These are phyloP conservation scores for Chrysosporium keratinophilum DNA, from an alignment of 2,329 filamentous ascomycete species.

Conservation along the genomic window DNA sequence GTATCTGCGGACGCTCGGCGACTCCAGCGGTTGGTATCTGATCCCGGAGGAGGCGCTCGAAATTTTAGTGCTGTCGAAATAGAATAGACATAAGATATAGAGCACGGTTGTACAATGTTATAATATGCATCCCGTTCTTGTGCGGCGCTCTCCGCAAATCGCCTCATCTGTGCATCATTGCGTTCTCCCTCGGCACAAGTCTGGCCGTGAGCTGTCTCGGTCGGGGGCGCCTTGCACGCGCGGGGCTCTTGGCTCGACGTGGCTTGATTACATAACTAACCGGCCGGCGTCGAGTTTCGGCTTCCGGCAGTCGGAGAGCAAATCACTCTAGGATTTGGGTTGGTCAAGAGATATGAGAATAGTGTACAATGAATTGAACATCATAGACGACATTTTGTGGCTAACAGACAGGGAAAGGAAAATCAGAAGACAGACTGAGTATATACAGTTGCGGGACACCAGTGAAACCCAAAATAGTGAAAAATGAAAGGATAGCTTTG, in stretches of 20 bases:
- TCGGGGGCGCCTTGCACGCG: background rate
- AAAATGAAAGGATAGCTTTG: constrained; percentile 1
- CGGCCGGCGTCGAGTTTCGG: background rate
- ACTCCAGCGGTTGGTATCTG: too few relatives aligned
- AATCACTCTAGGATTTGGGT: background rate
- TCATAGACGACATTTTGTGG: constrained; percentile 8
- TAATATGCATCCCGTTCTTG: background rate
- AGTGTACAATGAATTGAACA: constrained; percentile 7
- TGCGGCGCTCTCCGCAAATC: background rate
- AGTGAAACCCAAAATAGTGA: constrained; percentile 2
- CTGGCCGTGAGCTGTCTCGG: background rate
- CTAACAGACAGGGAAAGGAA: background rate
- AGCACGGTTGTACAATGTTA: background rate
- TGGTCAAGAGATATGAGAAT: background rate
- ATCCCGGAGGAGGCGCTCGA: too few relatives aligned
- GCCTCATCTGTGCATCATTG: too few relatives aligned
- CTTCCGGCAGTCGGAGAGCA: too few relatives aligned
- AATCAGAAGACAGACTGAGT: constrained; percentile 3
- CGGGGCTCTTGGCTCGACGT: background rate
- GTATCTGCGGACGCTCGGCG: too few relatives aligned
- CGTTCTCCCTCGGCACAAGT: background rate
- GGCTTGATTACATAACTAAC: constrained; percentile 1
- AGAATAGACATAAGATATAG: too few relatives aligned
- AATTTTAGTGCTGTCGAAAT: too few relatives aligned
- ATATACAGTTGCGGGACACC: constrained; percentile 10